Base-by-base conservation (phyloP, 2,329 filamentous ascomycete species). In the Fonsecaea pedrosoi region DNA sequence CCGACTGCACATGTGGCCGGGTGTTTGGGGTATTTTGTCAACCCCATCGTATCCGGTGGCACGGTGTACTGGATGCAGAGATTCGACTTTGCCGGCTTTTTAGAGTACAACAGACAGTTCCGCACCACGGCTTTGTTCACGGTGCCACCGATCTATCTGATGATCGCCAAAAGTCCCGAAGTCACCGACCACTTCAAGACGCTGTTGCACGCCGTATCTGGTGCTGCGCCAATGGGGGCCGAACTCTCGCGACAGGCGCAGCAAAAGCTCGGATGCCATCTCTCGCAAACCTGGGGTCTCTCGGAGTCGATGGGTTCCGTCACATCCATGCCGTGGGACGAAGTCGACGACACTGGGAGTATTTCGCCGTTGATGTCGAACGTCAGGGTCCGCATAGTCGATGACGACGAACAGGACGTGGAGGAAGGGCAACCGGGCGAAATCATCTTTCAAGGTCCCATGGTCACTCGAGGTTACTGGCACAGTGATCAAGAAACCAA, bases 51-150 rank as follows among this genome's bases (percentile, higher is more conserved):
- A 63, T 75, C 81, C 32, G 83, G 81, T 45, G 81, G 81, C 2
- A 75, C 79, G 0, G 79, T 85, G 3, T 89, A 86, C 79, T 89
- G 87, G 87, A 89, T 90, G 87, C 78, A 82, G 2, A 80, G 79
- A 53, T 89, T 89, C 74, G 82, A 86, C 67, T 86, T 87, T 64
- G 73, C 76, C 4, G 77, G 82, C 48, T 89, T 90, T 73, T 79
- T 89, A 60, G 76, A 78, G 42, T 83, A 87, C 76, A 81, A 80
- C 73, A 80, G 80, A 50, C 79, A 79, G 59, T 83, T 85, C 72
- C 74, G 75, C 7, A 81, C 87, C 69, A 87, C 85, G 0, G 77
- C 74, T 62, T 83, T 89, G 74, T 86, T 87, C 74, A 85, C 82
- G 7, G 86, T 89, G 1, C 87, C 87, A 13, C 86, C 87, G 1